A percentile compares a stretch with the other conserved stretches of the same genome.
These are phyloP conservation scores for Colletotrichum spaethianum DNA, from an alignment of 2,329 filamentous ascomycete genomes.

Conservation along the genomic window DNA sequence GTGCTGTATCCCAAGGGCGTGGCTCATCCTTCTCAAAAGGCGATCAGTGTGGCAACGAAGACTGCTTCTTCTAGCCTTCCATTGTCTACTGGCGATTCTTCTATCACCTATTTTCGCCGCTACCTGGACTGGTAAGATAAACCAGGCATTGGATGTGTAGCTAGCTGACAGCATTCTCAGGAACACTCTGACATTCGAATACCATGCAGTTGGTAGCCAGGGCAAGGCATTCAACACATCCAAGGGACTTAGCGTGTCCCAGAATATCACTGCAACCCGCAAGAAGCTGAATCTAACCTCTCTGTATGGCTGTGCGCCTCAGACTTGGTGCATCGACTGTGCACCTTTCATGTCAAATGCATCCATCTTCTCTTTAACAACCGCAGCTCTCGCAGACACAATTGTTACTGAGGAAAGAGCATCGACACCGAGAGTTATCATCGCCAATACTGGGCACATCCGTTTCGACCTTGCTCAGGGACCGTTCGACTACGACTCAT, in stretches of 20 bases:
- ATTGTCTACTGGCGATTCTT: constrained; percentile 48
- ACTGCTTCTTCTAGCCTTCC: background rate
- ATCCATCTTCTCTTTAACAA: constrained; percentile 17
- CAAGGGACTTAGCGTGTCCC: constrained; percentile 60
- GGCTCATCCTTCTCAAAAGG: constrained; percentile 56
- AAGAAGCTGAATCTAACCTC: constrained; percentile 67
- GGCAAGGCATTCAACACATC: constrained; percentile 44
- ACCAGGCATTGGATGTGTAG: constrained; percentile 28
- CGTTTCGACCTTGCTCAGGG: constrained; percentile 75
- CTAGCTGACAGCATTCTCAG: background rate
- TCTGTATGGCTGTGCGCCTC: constrained; percentile 72
- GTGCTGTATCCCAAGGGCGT: constrained; percentile 54
- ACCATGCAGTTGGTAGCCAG: constrained; percentile 69
- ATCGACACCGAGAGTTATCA: constrained; percentile 63
- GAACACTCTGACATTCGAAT: constrained; percentile 63
- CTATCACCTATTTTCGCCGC: constrained; percentile 66
- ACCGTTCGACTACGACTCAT: constrained; percentile 69
- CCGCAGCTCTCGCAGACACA: constrained; percentile 48
- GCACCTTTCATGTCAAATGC: constrained; percentile 60
- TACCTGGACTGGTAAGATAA: constrained; percentile 78
- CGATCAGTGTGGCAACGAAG: constrained; percentile 34
- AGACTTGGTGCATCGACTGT: constrained; percentile 71
- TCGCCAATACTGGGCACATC: constrained; percentile 73
- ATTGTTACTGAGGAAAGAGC: constrained; percentile 63
- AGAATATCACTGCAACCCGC: constrained; percentile 65